Conservation (phyloP, 768 basidiomycete genomes). For the Candolleomyces efflorescens region DNA sequence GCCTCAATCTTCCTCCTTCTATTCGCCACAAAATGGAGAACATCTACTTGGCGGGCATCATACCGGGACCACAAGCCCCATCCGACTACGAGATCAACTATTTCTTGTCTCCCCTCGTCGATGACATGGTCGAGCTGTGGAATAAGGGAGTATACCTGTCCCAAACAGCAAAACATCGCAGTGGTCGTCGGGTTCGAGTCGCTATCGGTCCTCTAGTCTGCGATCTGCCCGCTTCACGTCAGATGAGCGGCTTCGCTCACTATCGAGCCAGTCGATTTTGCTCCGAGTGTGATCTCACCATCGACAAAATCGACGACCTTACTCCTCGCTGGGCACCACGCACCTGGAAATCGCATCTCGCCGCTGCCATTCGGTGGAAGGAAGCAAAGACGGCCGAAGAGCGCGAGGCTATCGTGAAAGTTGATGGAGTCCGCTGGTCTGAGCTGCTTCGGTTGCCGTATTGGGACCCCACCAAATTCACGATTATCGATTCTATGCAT, state of each 20-base stretch:
- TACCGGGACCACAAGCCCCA: slow-evolving; percentile 18
- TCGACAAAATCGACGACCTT: slow-evolving; percentile 1
- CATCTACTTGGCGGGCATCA: slow-evolving; percentile 21
- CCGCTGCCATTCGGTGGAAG: background rate
- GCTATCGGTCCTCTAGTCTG: slow-evolving; percentile 26
- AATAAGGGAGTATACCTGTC: slow-evolving; percentile 19
- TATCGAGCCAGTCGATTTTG: slow-evolving; percentile 12
- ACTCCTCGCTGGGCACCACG: background rate
- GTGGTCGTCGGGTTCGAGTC: slow-evolving; percentile 20
- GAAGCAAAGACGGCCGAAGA: slow-evolving; percentile 7
- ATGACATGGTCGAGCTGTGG: slow-evolving; percentile 27
- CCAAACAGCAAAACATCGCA: slow-evolving; percentile 8
- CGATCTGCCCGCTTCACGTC: slow-evolving; percentile 24
- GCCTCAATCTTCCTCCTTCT: slow-evolving; percentile 27
- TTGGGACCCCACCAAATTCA: slow-evolving; percentile 21
- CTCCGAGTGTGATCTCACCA: background rate
- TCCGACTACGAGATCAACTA: slow-evolving; percentile 27
- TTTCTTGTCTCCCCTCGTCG: slow-evolving; percentile 27
- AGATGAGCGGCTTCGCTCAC: slow-evolving; percentile 20
- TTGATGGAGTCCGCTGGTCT: slow-evolving; percentile 16
- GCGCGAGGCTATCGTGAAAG: slow-evolving; percentile 10
- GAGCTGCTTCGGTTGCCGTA: slow-evolving; percentile 24
- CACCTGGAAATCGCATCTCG: background rate
- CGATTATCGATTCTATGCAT: slow-evolving; percentile 15
- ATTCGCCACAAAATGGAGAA: slow-evolving; percentile 15